Evolutionary conservation across 108 stramenopile species (phyloP).

Genomic region (Nitzschia sp.): DNA sequence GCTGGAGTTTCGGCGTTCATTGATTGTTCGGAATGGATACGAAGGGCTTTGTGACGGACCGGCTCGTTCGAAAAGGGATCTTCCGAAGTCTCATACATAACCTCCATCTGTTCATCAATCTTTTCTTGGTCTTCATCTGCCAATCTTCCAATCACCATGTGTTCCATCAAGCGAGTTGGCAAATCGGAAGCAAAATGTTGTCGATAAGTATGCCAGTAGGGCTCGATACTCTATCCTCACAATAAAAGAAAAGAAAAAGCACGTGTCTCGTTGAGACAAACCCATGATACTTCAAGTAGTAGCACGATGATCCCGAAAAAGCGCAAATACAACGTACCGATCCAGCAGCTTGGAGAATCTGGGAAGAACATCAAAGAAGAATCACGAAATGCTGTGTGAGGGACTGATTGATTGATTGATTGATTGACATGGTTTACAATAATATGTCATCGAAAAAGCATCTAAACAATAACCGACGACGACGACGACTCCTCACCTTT

Average conservation of each 20-base stretch:
- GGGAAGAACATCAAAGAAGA: background rate
- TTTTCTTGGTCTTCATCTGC: conserved; percentile 64
- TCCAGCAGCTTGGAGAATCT: conserved; percentile 25
- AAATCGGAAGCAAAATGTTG: conserved; percentile 87
- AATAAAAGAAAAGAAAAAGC: background rate
- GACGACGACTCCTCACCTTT: conserved; percentile 74
- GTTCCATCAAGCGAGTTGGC: conserved; percentile 75
- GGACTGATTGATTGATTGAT: background rate
- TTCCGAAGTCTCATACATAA: conserved; percentile 40
- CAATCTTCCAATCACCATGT: conserved; percentile 76
- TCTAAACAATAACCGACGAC: conserved; percentile 22
- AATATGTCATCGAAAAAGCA: too few species aligned
- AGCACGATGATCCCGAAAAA: too few species aligned
- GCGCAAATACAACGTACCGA: conserved; percentile 19
- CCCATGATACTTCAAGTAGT: too few species aligned
- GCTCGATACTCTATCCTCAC: conserved; percentile 42
- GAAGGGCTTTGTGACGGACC: conserved; percentile 49
- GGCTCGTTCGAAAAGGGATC: conserved; percentile 85
- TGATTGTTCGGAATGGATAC: conserved; percentile 75
- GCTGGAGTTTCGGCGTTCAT: conserved; percentile 84
- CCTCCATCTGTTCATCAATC: conserved; percentile 77
- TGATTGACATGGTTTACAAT: too few species aligned
- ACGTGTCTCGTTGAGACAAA: too few species aligned
- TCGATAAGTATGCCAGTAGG: conserved; percentile 72
- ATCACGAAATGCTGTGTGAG: background rate